These are phyloP conservation scores for Xenoacremonium recifei DNA, from an alignment of 2,329 filamentous ascomycete genomes.

Conservation along the genomic window DNA sequence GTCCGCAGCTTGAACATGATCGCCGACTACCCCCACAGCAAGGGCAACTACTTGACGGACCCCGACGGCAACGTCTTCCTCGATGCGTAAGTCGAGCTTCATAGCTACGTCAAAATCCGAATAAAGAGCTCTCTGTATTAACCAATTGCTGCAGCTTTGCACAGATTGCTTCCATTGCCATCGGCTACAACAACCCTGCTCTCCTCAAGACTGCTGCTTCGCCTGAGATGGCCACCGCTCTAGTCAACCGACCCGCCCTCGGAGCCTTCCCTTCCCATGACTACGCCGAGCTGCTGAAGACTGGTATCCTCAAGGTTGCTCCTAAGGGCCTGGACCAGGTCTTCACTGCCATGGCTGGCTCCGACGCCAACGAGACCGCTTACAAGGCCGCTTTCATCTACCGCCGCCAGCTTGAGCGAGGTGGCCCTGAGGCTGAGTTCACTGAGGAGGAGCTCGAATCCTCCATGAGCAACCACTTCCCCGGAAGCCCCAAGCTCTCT, in stretches of 20 bases:
- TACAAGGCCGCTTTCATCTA: constrained; percentile 98
- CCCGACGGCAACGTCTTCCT: constrained; percentile 69
- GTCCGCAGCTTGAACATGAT: constrained; percentile 84
- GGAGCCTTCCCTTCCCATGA: constrained; percentile 88
- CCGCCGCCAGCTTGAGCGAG: constrained; percentile 77
- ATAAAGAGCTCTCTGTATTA: no score
- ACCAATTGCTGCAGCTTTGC: constrained; percentile 77
- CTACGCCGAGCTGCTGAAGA: constrained; percentile 77
- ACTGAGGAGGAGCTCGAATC: constrained; percentile 71
- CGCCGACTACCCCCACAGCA: constrained; percentile 69
- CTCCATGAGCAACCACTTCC: constrained; percentile 76
- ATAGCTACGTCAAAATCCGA: no score
- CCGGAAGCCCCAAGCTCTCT: constrained; percentile 73
- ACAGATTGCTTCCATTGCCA: constrained; percentile 88
- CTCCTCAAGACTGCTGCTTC: constrained; percentile 69
- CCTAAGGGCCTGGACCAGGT: constrained; percentile 84
- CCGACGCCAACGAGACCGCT: constrained; percentile 90
- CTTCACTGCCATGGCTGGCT: constrained; percentile 86
- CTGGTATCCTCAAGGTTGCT: constrained; percentile 77
- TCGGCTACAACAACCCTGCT: constrained; percentile 88
- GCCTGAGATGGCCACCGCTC: constrained; percentile 73
- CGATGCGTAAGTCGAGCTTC: constrained; percentile 57
- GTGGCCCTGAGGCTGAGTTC: constrained; percentile 75
- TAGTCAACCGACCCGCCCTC: constrained; percentile 86
- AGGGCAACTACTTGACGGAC: constrained; percentile 79